A percentile compares a stretch with the other conserved stretches of the same genome.
phyloP scores from a whole-genome alignment of 1,284 basidiomycete genomes.

The Rhodotorula sp. region DNA sequence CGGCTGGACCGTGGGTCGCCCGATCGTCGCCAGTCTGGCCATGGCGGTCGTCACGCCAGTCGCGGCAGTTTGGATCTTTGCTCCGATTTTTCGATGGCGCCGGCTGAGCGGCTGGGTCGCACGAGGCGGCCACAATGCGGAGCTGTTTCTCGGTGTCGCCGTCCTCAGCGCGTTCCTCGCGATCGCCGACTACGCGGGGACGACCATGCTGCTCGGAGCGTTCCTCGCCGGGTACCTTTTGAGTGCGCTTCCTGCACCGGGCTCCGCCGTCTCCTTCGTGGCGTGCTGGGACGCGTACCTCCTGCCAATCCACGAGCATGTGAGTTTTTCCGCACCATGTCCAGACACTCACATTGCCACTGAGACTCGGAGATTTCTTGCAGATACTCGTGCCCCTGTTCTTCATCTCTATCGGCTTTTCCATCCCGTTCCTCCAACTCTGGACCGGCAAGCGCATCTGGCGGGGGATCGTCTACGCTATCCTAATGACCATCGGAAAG shows the following conservation, averaged over 20 bases:
- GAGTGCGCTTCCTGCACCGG: conserved; percentile 11
- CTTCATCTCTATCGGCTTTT: conserved; percentile 60
- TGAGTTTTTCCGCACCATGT: conserved; percentile 2
- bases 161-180: conserved; percentile 40
- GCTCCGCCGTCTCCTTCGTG: conserved; percentile 14
- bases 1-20: conserved; percentile 53
- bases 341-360: not conserved
- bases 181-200: conserved; percentile 49
- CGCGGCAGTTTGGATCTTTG: conserved; percentile 45
- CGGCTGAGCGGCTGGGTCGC: not conserved
- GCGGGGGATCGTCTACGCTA: conserved; percentile 56
- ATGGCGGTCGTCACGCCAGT: conserved; percentile 49
- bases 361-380: conserved; percentile 37
- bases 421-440: conserved; percentile 58
- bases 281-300: conserved; percentile 3
- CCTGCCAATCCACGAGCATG: conserved; percentile 12
- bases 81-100: conserved; percentile 34
- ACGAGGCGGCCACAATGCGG: not conserved
- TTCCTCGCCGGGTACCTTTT: conserved; percentile 53
- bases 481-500: conserved; percentile 58
- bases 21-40: conserved; percentile 52
- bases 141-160: conserved; percentile 19
- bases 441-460: conserved; percentile 56
- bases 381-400: conserved; percentile 58
- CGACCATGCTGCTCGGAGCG: conserved; percentile 54